A percentile compares a stretch with the other conserved stretches of the same genome.
phyloP scores from a whole-genome alignment of 2,329 filamentous ascomycete genomes.

The Aspergillus udagawae region DNA sequence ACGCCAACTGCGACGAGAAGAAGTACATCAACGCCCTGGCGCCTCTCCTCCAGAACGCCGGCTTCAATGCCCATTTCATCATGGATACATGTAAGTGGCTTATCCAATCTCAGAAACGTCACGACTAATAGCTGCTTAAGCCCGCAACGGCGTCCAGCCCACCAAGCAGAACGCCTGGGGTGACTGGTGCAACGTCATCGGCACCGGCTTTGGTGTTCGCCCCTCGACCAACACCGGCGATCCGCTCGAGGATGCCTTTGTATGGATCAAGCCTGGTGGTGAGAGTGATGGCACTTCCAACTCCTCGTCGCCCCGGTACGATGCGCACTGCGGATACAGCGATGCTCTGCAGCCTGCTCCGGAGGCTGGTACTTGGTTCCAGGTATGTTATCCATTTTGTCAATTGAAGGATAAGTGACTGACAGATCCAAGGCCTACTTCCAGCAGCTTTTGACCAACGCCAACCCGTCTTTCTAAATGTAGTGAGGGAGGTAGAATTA shows the following conservation, averaged over 20 bases:
- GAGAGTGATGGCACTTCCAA: constrained; percentile 52
- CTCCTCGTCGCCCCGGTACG: constrained; percentile 49
- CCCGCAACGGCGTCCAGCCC: constrained; percentile 60
- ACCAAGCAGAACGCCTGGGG: constrained; percentile 56
- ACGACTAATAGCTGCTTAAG: constrained; percentile 24
- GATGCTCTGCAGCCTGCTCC: constrained; percentile 61
- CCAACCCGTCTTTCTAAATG: constrained; percentile 23
- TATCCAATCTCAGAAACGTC: too few relatives aligned
- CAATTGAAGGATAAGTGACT: not conserved
- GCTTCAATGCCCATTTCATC: constrained; percentile 55
- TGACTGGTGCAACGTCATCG: constrained; percentile 65
- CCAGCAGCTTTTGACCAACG: constrained; percentile 25
- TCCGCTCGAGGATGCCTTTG: constrained; percentile 60
- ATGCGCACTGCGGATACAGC: constrained; percentile 51
- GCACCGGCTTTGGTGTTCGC: constrained; percentile 59
- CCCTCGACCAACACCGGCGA: constrained; percentile 59
- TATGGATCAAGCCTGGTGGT: constrained; percentile 67
- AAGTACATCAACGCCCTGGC: constrained; percentile 47
- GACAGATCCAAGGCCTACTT: constrained; percentile 24
- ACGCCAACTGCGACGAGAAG: constrained; percentile 52
- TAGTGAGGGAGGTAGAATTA: not conserved
- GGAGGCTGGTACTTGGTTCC: constrained; percentile 66
- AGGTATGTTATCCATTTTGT: constrained; percentile 40
- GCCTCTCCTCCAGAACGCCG: constrained; percentile 44
- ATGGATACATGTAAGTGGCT: constrained; percentile 44